A percentile compares a stretch with the other conserved stretches of the same genome.
Conservation (phyloP, 305 asterid genomes). For the Plantago rigida region DNA sequence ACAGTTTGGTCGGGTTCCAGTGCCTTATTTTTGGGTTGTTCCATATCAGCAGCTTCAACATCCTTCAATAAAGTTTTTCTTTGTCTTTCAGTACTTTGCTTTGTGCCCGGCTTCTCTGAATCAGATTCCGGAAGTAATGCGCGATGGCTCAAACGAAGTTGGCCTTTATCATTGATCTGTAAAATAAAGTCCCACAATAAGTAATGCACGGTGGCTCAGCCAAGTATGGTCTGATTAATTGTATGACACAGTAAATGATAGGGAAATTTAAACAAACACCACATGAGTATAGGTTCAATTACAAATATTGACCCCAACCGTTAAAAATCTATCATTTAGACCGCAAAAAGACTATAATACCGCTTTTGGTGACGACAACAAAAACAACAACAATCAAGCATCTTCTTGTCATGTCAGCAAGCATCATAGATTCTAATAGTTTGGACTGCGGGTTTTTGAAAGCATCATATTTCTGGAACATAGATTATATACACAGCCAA, state of each 20-base stretch:
- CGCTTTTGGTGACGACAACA: too few relatives aligned
- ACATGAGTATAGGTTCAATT: too few relatives aligned
- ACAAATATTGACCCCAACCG: too few relatives aligned
- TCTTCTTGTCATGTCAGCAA: too few relatives aligned
- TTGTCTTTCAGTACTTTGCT: constrained; percentile 36
- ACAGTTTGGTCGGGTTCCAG: constrained; percentile 19
- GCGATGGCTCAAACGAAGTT: constrained; percentile 83
- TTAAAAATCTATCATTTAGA: too few relatives aligned
- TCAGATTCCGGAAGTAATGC: constrained; percentile 72
- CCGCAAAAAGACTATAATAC: too few relatives aligned
- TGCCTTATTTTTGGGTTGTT: constrained; percentile 27
- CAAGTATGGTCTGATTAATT: background rate
- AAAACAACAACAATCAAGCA: too few relatives aligned
- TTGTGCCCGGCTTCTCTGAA: constrained; percentile 41
- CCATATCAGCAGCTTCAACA: constrained; percentile 27
- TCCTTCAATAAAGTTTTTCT: constrained; percentile 33
- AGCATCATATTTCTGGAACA: too few relatives aligned
- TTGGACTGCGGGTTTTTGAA: too few relatives aligned
- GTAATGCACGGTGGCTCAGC: background rate
- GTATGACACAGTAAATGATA: background rate
- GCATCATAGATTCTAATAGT: too few relatives aligned
- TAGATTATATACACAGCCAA: too few relatives aligned
- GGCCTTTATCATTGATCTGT: constrained; percentile 94
- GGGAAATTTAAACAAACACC: too few relatives aligned
- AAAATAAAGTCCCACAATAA: constrained; percentile 17